Percentiles rank a stretch among this genome's conserved stretches.
Conservation (phyloP, 2,329 filamentous ascomycete genomes). For the Aaosphaeria arxii region DNA sequence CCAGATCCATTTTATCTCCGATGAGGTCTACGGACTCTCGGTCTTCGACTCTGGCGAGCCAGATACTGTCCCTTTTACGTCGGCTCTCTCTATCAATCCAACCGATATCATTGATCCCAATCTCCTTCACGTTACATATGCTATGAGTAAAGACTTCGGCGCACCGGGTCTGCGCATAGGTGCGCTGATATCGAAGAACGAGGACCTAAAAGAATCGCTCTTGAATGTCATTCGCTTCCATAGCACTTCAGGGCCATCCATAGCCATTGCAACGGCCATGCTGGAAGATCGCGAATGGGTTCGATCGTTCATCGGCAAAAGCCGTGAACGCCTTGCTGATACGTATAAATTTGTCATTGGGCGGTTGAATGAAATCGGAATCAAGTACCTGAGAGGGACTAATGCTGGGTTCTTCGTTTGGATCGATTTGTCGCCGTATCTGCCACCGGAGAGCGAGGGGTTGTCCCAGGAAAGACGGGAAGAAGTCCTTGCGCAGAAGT, state of each 20-base stretch:
- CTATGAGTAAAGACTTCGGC: slow-evolving; percentile 46
- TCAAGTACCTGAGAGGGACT: slow-evolving; percentile 46
- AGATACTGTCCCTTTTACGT: slow-evolving; percentile 8
- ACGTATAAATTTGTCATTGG: slow-evolving; percentile 40
- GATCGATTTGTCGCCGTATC: slow-evolving; percentile 42
- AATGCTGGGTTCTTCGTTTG: slow-evolving; percentile 60
- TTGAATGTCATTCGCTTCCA: slow-evolving; percentile 35
- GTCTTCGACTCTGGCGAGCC: slow-evolving; percentile 31
- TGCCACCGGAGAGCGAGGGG: slow-evolving; percentile 10
- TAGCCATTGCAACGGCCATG: slow-evolving; percentile 15
- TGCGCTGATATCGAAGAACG: slow-evolving; percentile 14
- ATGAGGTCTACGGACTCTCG: slow-evolving; percentile 60
- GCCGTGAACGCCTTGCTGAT: slow-evolving; percentile 39
- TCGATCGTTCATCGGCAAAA: slow-evolving; percentile 46
- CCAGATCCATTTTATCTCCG: slow-evolving; percentile 53
- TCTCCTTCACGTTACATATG: slow-evolving; percentile 50
- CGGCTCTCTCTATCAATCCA: slow-evolving; percentile 7
- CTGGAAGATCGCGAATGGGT: slow-evolving; percentile 22
- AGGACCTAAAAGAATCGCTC: slow-evolving; percentile 14
- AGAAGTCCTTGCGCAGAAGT: slow-evolving; percentile 21
- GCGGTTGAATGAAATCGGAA: slow-evolving; percentile 40
- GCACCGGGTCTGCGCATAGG: slow-evolving; percentile 46
- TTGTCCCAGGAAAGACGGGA: slow-evolving; percentile 17
- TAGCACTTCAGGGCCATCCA: slow-evolving; percentile 12
- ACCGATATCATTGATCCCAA: slow-evolving; percentile 45